Percentiles rank a stretch among this genome's conserved stretches.
Evolutionary conservation across 2,329 filamentous ascomycete genomes (phyloP).

Genomic region (Diplodia seriata): DNA sequence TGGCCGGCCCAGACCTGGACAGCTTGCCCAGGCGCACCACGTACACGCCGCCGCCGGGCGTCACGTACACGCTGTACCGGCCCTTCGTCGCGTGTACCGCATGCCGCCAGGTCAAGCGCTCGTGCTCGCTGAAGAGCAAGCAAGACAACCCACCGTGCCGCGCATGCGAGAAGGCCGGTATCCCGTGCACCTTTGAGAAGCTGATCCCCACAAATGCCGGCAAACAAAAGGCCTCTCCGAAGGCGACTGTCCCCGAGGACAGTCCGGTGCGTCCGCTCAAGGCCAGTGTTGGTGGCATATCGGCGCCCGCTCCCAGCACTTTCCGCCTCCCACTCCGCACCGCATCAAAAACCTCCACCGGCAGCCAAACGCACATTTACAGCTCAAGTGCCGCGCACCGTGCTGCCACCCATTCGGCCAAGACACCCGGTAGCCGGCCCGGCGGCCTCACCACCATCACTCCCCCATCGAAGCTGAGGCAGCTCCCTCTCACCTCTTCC

Average conservation of each 20-base stretch:
- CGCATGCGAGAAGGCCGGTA: slow-evolving; percentile 39
- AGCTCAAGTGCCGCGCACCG: neutral
- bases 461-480: neutral
- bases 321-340: neutral
- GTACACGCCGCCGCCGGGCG: slow-evolving; percentile 23
- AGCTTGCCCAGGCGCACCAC: slow-evolving; percentile 1
- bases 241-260: neutral
- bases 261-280: too few species aligned
- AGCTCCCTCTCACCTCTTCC: neutral
- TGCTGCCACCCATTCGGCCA: neutral
- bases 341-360: neutral
- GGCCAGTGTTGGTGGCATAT: neutral
- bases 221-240: neutral
- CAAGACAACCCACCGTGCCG: slow-evolving; percentile 44
- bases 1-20: slow-evolving; percentile 1
- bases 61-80: neutral
- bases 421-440: neutral
- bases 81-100: slow-evolving; percentile 38
- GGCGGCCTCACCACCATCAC: neutral
- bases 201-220: slow-evolving; percentile 16
- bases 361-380: neutral
- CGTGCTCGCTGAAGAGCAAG: slow-evolving; percentile 44
- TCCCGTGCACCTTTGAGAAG: slow-evolving; percentile 44
- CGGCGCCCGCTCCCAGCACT: neutral
- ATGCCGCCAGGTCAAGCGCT: slow-evolving; percentile 41